Conservation (phyloP, 202 grass and related monocot species). For the Cymbopogon flexuosus region DNA sequence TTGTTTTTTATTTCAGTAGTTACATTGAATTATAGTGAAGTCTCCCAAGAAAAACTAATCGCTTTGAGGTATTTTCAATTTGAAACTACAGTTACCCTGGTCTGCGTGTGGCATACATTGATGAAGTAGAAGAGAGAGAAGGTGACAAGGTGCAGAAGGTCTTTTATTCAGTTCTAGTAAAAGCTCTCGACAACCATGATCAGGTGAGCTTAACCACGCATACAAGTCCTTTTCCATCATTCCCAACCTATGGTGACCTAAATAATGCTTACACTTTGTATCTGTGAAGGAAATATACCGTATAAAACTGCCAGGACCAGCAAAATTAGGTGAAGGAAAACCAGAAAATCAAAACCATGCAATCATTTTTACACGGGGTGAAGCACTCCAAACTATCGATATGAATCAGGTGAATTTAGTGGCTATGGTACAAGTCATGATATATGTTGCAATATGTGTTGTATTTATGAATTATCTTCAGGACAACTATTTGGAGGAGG, state of each 20-base stretch:
- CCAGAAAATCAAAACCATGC: slow-evolving; percentile 98
- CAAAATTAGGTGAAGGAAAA: slow-evolving; percentile 89
- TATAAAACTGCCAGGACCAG: slow-evolving; percentile 87
- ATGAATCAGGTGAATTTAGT: slow-evolving; percentile 82
- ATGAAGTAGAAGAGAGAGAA: slow-evolving; percentile 88
- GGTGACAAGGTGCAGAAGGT: slow-evolving; percentile 82
- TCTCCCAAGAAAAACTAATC: neutral
- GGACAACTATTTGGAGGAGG: slow-evolving; percentile 98
- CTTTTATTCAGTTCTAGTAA: slow-evolving; percentile 90
- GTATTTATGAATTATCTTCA: slow-evolving; percentile 37
- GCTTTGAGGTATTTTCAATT: slow-evolving; percentile 8
- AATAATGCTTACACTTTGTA: slow-evolving; percentile 26
- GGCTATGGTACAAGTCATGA: slow-evolving; percentile 6
- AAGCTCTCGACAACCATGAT: slow-evolving; percentile 95
- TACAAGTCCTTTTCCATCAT: neutral
- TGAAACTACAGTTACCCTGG: slow-evolving; percentile 74
- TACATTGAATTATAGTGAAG: slow-evolving; percentile 11
- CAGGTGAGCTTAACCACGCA: slow-evolving; percentile 46
- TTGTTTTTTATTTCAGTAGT: slow-evolving; percentile 13
- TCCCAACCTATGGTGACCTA: neutral
- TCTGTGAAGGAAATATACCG: slow-evolving; percentile 93
- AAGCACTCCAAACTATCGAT: slow-evolving; percentile 91
- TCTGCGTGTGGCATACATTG: slow-evolving; percentile 88
- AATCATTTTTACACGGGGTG: slow-evolving; percentile 87
- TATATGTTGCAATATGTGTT: slow-evolving; percentile 16